These are phyloP conservation scores for Daldinia concentrica DNA, from an alignment of 495 filamentous ascomycete species.

Conservation along the genomic window DNA sequence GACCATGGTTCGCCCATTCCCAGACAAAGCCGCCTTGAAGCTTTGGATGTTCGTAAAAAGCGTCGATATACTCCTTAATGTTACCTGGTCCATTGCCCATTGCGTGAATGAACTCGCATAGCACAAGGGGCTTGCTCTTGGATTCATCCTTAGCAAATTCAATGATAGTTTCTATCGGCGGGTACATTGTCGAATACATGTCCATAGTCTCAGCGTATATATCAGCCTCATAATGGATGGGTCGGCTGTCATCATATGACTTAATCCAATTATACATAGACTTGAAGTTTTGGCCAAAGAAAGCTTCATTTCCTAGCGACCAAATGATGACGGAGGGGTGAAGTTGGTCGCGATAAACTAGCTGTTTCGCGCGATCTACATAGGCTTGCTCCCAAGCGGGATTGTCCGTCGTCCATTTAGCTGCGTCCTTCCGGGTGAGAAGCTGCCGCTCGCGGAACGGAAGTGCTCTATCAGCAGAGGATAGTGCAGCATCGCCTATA, in stretches of 20 bases:
- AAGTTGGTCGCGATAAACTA: slow-evolving; percentile 73
- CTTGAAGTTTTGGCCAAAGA: slow-evolving; percentile 69
- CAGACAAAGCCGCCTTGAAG: slow-evolving; percentile 77
- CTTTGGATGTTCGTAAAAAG: slow-evolving; percentile 63
- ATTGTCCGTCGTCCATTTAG: slow-evolving; percentile 69
- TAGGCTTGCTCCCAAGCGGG: slow-evolving; percentile 70
- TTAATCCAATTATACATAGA: slow-evolving; percentile 72
- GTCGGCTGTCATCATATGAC: slow-evolving; percentile 62
- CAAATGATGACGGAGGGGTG: slow-evolving; percentile 74
- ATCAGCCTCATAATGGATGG: slow-evolving; percentile 75
- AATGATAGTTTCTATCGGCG: slow-evolving; percentile 60
- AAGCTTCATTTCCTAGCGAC: slow-evolving; percentile 75
- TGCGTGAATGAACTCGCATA: slow-evolving; percentile 75
- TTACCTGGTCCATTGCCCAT: slow-evolving; percentile 79
- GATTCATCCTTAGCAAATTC: slow-evolving; percentile 56
- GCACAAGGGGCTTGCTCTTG: slow-evolving; percentile 65
- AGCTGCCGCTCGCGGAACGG: slow-evolving; percentile 58
- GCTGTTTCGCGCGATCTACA: slow-evolving; percentile 68
- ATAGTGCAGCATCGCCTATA: slow-evolving; percentile 42
- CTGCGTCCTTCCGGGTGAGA: slow-evolving; percentile 59
- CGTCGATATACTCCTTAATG: slow-evolving; percentile 70
- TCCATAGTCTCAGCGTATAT: slow-evolving; percentile 66
- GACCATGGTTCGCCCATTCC: slow-evolving; percentile 79
- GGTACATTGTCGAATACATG: slow-evolving; percentile 75
- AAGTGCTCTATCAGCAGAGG: slow-evolving; percentile 39